phyloP scores from a whole-genome alignment of 202 grass and related monocot species.

The Carex sylvatica region DNA sequence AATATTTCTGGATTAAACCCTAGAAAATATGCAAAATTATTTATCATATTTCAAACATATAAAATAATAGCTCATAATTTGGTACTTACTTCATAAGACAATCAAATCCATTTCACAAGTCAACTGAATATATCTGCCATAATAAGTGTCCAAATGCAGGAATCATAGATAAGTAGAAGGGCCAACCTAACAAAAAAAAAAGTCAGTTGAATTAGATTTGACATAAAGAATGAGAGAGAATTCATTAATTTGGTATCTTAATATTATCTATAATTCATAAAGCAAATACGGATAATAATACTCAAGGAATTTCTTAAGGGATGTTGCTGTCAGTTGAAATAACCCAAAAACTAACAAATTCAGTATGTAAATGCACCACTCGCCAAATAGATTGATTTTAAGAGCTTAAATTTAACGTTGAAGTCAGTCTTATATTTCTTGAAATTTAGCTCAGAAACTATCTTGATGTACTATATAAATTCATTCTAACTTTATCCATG shows the following conservation, averaged over 20 bases:
- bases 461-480: neutral
- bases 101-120: slow-evolving; percentile 34
- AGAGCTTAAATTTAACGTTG: neutral
- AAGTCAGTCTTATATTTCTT: neutral
- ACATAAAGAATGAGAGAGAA: neutral
- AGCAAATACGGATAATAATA: neutral
- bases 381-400: neutral
- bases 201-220: neutral
- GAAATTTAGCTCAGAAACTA: neutral
- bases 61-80: neutral
- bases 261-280: neutral
- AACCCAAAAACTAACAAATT: neutral
- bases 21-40: neutral
- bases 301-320: neutral
- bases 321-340: neutral
- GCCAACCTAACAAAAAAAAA: slow-evolving; percentile 37
- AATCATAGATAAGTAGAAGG: slow-evolving; percentile 35
- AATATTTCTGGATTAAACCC: neutral
- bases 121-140: slow-evolving; percentile 45
- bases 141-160: slow-evolving; percentile 35
- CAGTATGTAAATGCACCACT: no score
- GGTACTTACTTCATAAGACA: slow-evolving; percentile 44
- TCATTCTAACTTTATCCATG: neutral
- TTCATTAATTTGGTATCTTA: neutral
- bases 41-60: neutral